These are phyloP conservation scores for Termitomyces heimii DNA, from an alignment of 768 basidiomycete genomes.

Conservation along the genomic window DNA sequence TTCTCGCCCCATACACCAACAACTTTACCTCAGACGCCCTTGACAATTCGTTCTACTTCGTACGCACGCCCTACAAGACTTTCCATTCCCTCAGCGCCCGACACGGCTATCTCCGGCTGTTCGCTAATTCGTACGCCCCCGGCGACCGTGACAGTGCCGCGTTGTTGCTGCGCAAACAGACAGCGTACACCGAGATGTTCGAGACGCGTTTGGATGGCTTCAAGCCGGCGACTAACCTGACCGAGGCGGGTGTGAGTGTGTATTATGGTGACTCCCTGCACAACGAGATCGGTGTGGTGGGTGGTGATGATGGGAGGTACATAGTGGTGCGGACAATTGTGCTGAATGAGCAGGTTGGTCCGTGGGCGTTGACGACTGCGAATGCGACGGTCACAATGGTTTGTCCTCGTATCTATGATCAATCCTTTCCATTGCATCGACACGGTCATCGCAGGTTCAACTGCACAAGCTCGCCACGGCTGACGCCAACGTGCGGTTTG, in stretches of 20 bases:
- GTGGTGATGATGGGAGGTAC: constrained; percentile 16
- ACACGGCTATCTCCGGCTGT: constrained; percentile 24
- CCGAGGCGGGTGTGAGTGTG: constrained; percentile 31
- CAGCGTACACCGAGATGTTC: constrained; percentile 29
- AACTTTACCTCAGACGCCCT: constrained; percentile 22
- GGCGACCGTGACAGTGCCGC: constrained; percentile 33
- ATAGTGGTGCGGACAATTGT: constrained; percentile 24
- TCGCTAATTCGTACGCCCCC: constrained; percentile 28
- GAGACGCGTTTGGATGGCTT: constrained; percentile 28
- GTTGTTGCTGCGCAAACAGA: constrained; percentile 31
- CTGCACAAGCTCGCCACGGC: constrained; percentile 16
- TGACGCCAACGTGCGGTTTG: constrained; percentile 22
- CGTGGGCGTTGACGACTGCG: constrained; percentile 24
- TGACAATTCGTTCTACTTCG: constrained; percentile 28
- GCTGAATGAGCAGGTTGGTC: constrained; percentile 28
- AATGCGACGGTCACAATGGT: constrained; percentile 26
- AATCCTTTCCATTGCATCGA: not conserved
- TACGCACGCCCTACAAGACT: constrained; percentile 32
- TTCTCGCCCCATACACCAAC: constrained; percentile 19
- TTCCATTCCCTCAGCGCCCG: constrained; percentile 26
- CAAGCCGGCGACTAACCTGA: constrained; percentile 20
- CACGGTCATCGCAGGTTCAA: constrained; percentile 8
- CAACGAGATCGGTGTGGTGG: constrained; percentile 29
- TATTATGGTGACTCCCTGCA: constrained; percentile 32
- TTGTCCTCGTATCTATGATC: not conserved